Base-by-base conservation (phyloP, 495 filamentous ascomycete genomes). In the Cetradonia linearis region DNA sequence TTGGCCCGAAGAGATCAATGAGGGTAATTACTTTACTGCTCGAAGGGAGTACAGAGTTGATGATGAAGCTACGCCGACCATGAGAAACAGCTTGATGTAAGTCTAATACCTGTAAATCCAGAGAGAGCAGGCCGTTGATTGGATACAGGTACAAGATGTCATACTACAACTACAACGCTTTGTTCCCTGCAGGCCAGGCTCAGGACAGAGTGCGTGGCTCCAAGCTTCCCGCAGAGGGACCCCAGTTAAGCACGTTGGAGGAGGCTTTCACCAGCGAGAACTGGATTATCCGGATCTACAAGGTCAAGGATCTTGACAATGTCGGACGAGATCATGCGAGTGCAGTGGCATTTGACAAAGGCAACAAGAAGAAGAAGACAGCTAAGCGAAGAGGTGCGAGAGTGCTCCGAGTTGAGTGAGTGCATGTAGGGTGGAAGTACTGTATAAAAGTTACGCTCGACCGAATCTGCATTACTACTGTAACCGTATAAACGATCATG, bases 271-370 rank as follows among this genome's bases (percentile, higher is more conserved):
- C 94, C 47, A 95, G 89, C 66, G 94, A 99, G 80, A 99, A 99
- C 79, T 99, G 94, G 94, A 99, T 99, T 70, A 96, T 99, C 70
- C 79, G 94, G 55, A 97, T 99, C 70, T 99, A 95, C 78, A 99
- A 99, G 78, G 94, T 99, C 69, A 99, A 99, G 76, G 91, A 95
- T 66, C 84, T 96, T 38, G 94, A 99, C 73, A 97, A 96, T 68
- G 75, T 99, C 55, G 93, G 90, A 31, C 81, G 94, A 68, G 90
- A 95, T 67, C 93, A 97, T 73, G 82, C 78, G 33, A 82, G 81
- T 55, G 94, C 89, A 3, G 80, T 83, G 40, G 87, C 89, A 37
- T 99, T 97, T 72, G 91, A 96, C 66, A 85, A 85, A 62, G 94
- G 94, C 5, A 83, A 88, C 67, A 96, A 95, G 84, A 95, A 93